These are phyloP conservation scores for Hemerocallis citrina DNA, from an alignment of 106 monocot species.

Conservation along the genomic window DNA sequence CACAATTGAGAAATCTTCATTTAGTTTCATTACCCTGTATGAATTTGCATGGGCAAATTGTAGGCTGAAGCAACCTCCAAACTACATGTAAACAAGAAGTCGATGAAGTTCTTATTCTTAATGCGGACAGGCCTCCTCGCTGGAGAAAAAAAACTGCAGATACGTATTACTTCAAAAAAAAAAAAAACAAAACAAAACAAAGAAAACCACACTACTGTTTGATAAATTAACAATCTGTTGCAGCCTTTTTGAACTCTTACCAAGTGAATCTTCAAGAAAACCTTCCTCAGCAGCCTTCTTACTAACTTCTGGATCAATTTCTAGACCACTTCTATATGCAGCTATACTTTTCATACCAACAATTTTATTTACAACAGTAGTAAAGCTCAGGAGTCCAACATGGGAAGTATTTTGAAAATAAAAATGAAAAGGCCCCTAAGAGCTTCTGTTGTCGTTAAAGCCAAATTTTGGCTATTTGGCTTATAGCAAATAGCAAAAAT, in stretches of 20 bases:
- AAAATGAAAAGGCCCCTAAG: slow-evolving; percentile 10
- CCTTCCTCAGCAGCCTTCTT: slow-evolving; percentile 73
- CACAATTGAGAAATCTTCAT: background rate
- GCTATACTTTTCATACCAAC: slow-evolving; percentile 93
- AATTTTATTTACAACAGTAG: slow-evolving; percentile 59
- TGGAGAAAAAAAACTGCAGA: slow-evolving; percentile 24
- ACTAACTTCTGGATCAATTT: slow-evolving; percentile 69
- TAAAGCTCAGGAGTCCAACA: slow-evolving; percentile 38
- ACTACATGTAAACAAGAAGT: slow-evolving; percentile 84
- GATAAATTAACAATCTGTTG: background rate
- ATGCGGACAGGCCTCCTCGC: slow-evolving; percentile 68
- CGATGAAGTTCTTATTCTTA: slow-evolving; percentile 71
- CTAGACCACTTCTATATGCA: slow-evolving; percentile 90
- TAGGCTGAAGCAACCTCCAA: slow-evolving; percentile 57
- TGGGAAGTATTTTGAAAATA: background rate
- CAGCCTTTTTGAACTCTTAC: slow-evolving; percentile 20
- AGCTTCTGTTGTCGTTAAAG: background rate
- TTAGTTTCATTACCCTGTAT: slow-evolving; percentile 68
- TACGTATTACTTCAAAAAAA: background rate
- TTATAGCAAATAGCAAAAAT: too few relatives aligned
- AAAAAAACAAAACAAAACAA: background rate
- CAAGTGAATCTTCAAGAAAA: slow-evolving; percentile 56
- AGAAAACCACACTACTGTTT: background rate
- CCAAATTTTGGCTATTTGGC: too few relatives aligned
- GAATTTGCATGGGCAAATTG: slow-evolving; percentile 88